phyloP scores from a whole-genome alignment of 2,329 filamentous ascomycete genomes.

The Penicillium crustosum region DNA sequence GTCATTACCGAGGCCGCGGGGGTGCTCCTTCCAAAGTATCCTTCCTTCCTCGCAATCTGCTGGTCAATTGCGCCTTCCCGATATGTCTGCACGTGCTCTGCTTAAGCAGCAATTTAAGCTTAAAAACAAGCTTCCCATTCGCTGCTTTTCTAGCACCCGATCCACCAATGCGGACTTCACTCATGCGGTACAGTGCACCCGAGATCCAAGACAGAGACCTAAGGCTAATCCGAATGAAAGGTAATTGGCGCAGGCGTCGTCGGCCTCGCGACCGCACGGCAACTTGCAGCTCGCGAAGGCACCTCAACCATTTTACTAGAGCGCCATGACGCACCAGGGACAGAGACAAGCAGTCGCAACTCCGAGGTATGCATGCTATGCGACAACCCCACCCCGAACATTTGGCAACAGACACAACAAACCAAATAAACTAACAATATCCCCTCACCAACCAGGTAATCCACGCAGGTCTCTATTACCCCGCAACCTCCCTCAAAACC shows the following conservation, averaged over 20 bases:
- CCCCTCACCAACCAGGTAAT: conserved; percentile 63
- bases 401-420: neutral
- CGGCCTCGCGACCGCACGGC: conserved; percentile 74
- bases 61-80: conserved; percentile 7
- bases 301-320: conserved; percentile 76
- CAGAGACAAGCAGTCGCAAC: conserved; percentile 85
- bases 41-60: conserved; percentile 6
- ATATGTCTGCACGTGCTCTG: conserved; percentile 17
- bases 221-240: conserved; percentile 31
- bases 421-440: neutral
- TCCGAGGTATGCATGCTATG: conserved; percentile 61
- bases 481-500: conserved; percentile 72
- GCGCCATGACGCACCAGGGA: conserved; percentile 71
- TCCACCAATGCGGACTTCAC: conserved; percentile 58
- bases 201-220: neutral
- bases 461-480: conserved; percentile 93
- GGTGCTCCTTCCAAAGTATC: neutral
- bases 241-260: conserved; percentile 71
- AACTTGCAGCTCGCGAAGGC: conserved; percentile 62
- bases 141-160: conserved; percentile 47
- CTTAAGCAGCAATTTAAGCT: conserved; percentile 1
- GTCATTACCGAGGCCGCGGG: neutral
- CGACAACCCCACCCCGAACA: neutral
- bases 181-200: conserved; percentile 50
- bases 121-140: conserved; percentile 9